Evolutionary conservation across 495 filamentous ascomycete species (phyloP).

Genomic region (Saxophila tyrrhenica): DNA sequence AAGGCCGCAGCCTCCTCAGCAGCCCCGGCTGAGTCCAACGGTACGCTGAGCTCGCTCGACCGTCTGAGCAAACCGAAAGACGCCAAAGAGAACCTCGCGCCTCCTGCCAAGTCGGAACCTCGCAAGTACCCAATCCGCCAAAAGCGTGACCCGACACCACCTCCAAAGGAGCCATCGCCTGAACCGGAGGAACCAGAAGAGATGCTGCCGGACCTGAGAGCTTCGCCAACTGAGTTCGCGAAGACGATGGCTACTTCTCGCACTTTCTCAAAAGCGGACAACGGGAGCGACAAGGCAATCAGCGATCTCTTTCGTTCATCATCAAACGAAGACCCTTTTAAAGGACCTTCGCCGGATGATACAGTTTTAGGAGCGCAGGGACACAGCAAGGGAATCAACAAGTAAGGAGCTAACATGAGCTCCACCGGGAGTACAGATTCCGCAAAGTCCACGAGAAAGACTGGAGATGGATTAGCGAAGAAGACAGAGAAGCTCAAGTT

Average conservation of each 20-base stretch:
- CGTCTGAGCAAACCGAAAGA: constrained; percentile 16
- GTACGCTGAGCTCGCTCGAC: constrained; percentile 25
- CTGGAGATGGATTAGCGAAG: constrained; percentile 27
- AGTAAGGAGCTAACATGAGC: too few species aligned
- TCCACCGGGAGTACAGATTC: background rate
- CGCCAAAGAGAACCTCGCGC: constrained; percentile 10
- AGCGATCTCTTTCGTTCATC: constrained; percentile 1
- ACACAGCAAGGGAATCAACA: constrained; percentile 16
- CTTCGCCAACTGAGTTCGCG: constrained; percentile 19
- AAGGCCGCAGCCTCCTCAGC: constrained; percentile 22
- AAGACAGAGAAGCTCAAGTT: constrained; percentile 14
- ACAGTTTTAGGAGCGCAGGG: constrained; percentile 71
- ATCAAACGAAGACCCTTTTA: constrained; percentile 43
- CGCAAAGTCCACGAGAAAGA: constrained; percentile 39
- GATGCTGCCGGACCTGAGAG: constrained; percentile 14
- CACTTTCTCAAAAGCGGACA: background rate
- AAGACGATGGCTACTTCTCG: constrained; percentile 5
- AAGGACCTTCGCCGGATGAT: constrained; percentile 90
- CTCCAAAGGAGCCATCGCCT: constrained; percentile 11
- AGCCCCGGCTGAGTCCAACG: constrained; percentile 16
- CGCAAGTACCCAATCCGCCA: constrained; percentile 13
- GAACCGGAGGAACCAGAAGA: constrained; percentile 5
- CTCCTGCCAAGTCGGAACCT: background rate
- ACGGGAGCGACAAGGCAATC: constrained; percentile 18
- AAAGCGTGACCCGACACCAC: constrained; percentile 14